Base-by-base conservation (phyloP, 139 green algal genomes). In the Ettlia oleoabundans region DNA sequence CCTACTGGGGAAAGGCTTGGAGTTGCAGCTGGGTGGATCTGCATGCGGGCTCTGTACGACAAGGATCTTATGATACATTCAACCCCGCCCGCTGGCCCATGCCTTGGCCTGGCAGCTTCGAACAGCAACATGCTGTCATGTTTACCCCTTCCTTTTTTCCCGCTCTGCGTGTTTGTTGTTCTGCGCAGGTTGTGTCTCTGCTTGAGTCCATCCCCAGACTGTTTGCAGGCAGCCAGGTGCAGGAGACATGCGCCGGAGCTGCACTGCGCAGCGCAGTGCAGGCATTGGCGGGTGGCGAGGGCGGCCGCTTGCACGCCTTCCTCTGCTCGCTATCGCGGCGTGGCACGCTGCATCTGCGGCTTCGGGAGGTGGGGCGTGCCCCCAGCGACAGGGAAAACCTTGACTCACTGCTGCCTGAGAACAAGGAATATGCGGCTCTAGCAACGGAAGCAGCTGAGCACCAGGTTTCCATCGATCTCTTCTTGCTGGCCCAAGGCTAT, bases 271-370 rank as follows among this genome's bases (percentile, higher is more conserved):
- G 92, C 33, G 88, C 89, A 3, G 81, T 97, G 3, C 81, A 94
- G 69, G 88, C 91, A 47, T 86, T 98, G 3, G 92, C 94, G 76
- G 85, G 51, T 19, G 82, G 72, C 2, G 86, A 40, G 35, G 95
- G 95, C 66, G 95, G 95, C 62, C 95, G 94, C 82, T 65, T 98
- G 62, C 87, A 95, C 81, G 92, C 89, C 6, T 97, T 98, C 78
- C 69, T 97, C 32, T 80, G 84, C 40, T 82, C 58, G 37, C 85
- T 97, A 79, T 92, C 94, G 19, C 88, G 84, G 41, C 70, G 86
- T 21, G 94, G 94, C 52, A 51, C 81, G 65, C 85, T 91, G 38
- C 62, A 88, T 35, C 87, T 96, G 53, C 90, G 90, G 67, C 53
- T 85, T 62, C 85, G 93, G 6, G 88, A 93, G 28, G 41, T 62